Base-by-base conservation (phyloP, 108 stramenopile species). In the Nannochloropsis gaditana region DNA sequence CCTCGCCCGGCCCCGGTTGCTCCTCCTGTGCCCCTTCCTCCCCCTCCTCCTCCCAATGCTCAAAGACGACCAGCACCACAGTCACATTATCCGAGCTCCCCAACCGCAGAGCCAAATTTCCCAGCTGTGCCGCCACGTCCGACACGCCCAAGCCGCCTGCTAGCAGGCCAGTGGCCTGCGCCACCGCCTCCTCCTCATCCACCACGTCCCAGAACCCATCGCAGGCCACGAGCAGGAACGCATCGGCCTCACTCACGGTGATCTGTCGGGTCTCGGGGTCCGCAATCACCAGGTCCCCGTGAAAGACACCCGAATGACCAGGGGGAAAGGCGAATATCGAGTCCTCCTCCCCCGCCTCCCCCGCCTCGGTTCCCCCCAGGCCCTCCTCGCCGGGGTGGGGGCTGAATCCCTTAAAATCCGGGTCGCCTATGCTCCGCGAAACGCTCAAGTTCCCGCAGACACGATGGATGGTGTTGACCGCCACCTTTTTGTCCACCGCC, bases 131-230 rank as follows among this genome's bases (percentile, higher is more conserved):
- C 21, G 88, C 79, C 45, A 83, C 88, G 9, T 45, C 87, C 43
- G 80, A 80, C 21, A 84, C 80, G 21, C 83, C 81, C 80, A 84
- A 10, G 11, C 87, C 87, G 81, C 81, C 80, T 5, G 19, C 21
- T 79, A 84, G 43, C 4, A 41, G 45, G 15, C 21, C 42, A 31
- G 81, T 42, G 19, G 85, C 84, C 31, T 43, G 44, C 43, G 50
- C 8, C 3, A 88, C 87, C 42, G 90, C 90, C 43, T 90, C 90
- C 43, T 80, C 84, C 79, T 89, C 86, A 47, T 83, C 84, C 73
- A 90, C 83, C 41, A 91, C 90, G 44, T 91, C 90, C 90, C 90
- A 91, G 11, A 91, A 82, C 2, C 90, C 90, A 90, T 91, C 90
- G 43, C 90, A 91, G 0, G 90, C 90, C 42, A 91, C 43, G 11